Conservation (phyloP, 352 stramenopile species). For the Pythium myriotylum region DNA sequence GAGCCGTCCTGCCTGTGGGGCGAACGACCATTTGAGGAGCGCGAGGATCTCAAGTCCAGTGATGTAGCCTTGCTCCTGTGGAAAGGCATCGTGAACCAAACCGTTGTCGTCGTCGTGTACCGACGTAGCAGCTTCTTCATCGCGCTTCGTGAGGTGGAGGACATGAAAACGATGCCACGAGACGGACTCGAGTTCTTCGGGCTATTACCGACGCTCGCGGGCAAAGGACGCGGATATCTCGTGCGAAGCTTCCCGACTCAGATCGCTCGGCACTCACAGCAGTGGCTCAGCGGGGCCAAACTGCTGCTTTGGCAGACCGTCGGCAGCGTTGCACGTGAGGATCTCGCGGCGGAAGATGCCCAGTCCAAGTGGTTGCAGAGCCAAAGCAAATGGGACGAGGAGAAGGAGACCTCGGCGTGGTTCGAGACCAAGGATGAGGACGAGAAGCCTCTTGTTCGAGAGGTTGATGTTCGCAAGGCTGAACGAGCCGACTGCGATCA, state of each 20-base stretch:
- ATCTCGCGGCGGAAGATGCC: constrained; percentile 36
- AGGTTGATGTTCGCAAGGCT: neutral
- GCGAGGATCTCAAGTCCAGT: constrained; percentile 13
- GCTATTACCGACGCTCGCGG: constrained; percentile 36
- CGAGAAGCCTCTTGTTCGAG: neutral
- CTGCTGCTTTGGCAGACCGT: constrained; percentile 65
- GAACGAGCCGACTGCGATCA: constrained; percentile 12
- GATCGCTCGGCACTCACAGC: constrained; percentile 12
- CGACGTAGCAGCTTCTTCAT: constrained; percentile 53
- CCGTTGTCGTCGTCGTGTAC: constrained; percentile 57
- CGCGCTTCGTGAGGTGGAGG: constrained; percentile 37
- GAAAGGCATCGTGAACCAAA: constrained; percentile 62
- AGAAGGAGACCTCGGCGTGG: constrained; percentile 26
- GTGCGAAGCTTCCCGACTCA: constrained; percentile 40
- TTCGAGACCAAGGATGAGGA: constrained; percentile 26
- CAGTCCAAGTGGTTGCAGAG: constrained; percentile 28
- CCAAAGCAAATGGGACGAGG: constrained; percentile 24
- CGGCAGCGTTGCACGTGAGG: constrained; percentile 52
- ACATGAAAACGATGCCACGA: constrained; percentile 25
- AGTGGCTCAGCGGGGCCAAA: constrained; percentile 55
- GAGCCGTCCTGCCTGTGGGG: constrained; percentile 13
- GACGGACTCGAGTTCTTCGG: constrained; percentile 54
- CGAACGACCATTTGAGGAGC: constrained; percentile 18
- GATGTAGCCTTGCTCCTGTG: constrained; percentile 53
- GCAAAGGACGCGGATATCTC: constrained; percentile 60